These are phyloP conservation scores for Phytophthora brassicae DNA, from an alignment of 352 stramenopile species.

Conservation along the genomic window DNA sequence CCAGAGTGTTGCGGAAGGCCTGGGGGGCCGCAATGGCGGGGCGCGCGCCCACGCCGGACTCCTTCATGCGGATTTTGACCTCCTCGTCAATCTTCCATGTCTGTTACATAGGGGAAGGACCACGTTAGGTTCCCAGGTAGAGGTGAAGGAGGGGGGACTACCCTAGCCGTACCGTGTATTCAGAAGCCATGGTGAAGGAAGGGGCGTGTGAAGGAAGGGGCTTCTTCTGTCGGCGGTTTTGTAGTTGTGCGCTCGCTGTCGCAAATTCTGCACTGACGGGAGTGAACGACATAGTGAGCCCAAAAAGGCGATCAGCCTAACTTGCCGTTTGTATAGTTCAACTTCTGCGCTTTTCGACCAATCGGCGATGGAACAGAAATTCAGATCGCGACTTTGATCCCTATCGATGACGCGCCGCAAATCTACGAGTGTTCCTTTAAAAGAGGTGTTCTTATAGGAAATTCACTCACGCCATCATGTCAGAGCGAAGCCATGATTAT, in stretches of 20 bases:
- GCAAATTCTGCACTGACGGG: slow-evolving; percentile 50
- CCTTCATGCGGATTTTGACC: slow-evolving; percentile 69
- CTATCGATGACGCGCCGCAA: slow-evolving; percentile 7
- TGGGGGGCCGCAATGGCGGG: slow-evolving; percentile 54
- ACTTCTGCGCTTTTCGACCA: slow-evolving; percentile 20
- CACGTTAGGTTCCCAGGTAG: no score
- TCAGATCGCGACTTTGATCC: slow-evolving; percentile 13
- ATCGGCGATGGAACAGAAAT: slow-evolving; percentile 7
- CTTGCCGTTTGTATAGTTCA: slow-evolving; percentile 30
- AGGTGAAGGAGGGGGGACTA: background rate
- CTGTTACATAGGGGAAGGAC: slow-evolving; percentile 16
- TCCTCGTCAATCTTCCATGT: slow-evolving; percentile 89
- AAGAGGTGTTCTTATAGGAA: no score
- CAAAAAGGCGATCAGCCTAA: slow-evolving; percentile 4
- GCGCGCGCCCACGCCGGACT: slow-evolving; percentile 46
- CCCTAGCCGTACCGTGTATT: slow-evolving; percentile 40
- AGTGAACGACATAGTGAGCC: slow-evolving; percentile 16
- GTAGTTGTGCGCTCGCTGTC: slow-evolving; percentile 29
- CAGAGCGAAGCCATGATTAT: slow-evolving; percentile 6
- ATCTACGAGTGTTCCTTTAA: no score
- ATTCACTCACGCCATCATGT: no score
- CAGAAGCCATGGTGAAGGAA: slow-evolving; percentile 28
- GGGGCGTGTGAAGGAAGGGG: no score
- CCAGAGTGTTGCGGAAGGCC: slow-evolving; percentile 63
- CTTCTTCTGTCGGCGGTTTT: slow-evolving; percentile 1